These are phyloP conservation scores for Diaporthe sp. DNA, from an alignment of 2,329 filamentous ascomycete genomes.

Conservation along the genomic window DNA sequence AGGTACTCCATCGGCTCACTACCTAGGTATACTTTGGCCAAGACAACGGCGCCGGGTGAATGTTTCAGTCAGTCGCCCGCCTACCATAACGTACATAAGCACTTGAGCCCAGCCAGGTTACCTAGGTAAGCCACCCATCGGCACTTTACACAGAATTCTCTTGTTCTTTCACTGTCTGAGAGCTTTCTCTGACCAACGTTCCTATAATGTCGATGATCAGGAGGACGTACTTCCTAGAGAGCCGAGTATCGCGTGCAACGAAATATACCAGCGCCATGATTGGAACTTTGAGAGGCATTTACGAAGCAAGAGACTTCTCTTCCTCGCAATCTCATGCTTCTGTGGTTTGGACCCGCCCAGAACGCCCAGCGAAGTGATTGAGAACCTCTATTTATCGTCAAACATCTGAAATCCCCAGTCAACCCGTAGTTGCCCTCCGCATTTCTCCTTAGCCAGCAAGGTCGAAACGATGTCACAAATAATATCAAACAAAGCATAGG, in stretches of 20 bases:
- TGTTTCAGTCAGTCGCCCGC: background rate
- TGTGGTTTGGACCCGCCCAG: background rate
- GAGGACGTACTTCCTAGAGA: background rate
- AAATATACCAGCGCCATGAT: background rate
- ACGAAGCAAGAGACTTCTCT: background rate
- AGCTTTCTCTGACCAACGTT: background rate
- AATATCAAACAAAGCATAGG: background rate
- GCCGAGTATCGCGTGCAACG: too few species aligned
- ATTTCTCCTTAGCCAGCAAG: too few species aligned
- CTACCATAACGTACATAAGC: background rate
- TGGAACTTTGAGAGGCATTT: background rate
- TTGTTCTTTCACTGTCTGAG: background rate
- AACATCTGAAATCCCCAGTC: background rate
- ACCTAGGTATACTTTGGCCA: background rate
- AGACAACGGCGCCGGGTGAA: conserved; percentile 1
- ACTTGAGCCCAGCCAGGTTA: background rate
- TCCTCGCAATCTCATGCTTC: background rate
- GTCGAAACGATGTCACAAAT: too few species aligned
- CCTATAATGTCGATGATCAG: background rate
- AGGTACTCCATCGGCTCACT: conserved; percentile 15
- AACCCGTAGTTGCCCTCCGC: background rate
- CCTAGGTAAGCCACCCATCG: background rate
- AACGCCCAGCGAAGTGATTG: background rate
- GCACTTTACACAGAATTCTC: background rate
- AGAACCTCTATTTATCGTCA: background rate